Evolutionary conservation across 1,284 basidiomycete genomes (phyloP), one percentile per base, ranked within the genome.

Genomic region (Ganoderma lucidum): DNA sequence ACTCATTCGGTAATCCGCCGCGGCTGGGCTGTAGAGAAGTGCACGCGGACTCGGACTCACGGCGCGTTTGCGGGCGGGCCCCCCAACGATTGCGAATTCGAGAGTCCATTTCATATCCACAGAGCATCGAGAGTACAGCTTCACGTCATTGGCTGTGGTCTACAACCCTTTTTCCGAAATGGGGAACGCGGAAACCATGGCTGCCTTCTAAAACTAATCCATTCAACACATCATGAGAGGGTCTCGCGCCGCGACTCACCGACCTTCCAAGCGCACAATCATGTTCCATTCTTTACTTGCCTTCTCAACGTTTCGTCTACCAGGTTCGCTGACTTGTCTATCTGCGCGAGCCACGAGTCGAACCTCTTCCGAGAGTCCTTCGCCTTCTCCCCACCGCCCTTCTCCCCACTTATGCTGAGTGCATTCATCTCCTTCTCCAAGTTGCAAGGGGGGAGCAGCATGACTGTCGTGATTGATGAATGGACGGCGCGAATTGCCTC

Each of bases 301-400:
- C 14, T 53, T 28, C 63, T 56, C 45, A 75, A 63, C 64, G 68
- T 53, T 9, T 75, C 73, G 6, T 60, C 58, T 48, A 78, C 60
- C 30, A 58, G 70, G 35, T 70, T 68, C 2, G 75, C 75, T 32
- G 78, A 64, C 65, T 77, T 81, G 59, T 77, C 72, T 74, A 92
- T 84, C 74, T 92, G 90, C 64, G 83, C 80, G 72, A 91, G 87
- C 74, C 90, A 92, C 9, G 84, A 83, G 63, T 85, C 81, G 74
- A 91, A 90, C 91, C 91, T 92, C 64, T 75, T 78, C 44, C 78
- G 67, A 53, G 75, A 64, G 62, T 81, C 78, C 69, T 75, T 78
- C 53, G 64, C 68, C 51, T 74, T 72, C 69, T 78, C 75, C 9
- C 77, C 75, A 44, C 73, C 77, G 56, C 73, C 66, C 41, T 67